Percentiles rank a stretch among this genome's conserved stretches.
These are phyloP conservation scores for Ascochyta koolunga DNA, from an alignment of 2,329 filamentous ascomycete species.

Conservation along the genomic window DNA sequence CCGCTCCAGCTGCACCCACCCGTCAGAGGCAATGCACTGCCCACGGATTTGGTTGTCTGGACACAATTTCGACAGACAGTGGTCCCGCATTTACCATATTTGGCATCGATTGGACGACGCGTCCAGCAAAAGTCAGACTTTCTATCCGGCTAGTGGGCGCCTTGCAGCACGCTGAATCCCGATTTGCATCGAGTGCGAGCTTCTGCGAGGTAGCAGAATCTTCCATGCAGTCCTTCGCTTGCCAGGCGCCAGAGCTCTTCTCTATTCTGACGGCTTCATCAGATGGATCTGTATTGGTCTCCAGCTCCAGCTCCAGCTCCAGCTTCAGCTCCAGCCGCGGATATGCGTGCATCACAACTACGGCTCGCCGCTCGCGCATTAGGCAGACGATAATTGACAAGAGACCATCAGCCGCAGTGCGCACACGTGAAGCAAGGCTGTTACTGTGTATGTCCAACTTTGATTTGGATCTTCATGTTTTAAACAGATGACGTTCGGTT, in stretches of 20 bases:
- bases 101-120: slow-evolving; percentile 32
- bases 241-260: background rate
- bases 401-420: slow-evolving; percentile 11
- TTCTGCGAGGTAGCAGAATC: slow-evolving; percentile 16
- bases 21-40: slow-evolving; percentile 20
- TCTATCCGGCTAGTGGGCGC: slow-evolving; percentile 17
- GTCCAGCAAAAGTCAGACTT: slow-evolving; percentile 17
- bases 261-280: slow-evolving; percentile 9
- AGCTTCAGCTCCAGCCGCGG: slow-evolving; percentile 15
- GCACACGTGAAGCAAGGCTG: slow-evolving; percentile 14
- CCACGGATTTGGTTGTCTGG: slow-evolving; percentile 30
- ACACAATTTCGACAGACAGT: slow-evolving; percentile 7
- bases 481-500: slow-evolving; percentile 6
- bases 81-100: slow-evolving; percentile 21
- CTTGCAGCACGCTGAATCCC: slow-evolving; percentile 15
- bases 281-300: slow-evolving; percentile 8
- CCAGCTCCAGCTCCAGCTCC: no score
- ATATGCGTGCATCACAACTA: slow-evolving; percentile 5
- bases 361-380: slow-evolving; percentile 14
- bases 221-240: slow-evolving; percentile 13
- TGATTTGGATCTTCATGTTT: slow-evolving; percentile 15
- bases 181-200: slow-evolving; percentile 11
- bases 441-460: background rate
- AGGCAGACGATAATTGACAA: slow-evolving; percentile 27
- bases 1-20: slow-evolving; percentile 36